Percentiles rank a stretch among this genome's conserved stretches.
phyloP scores from a whole-genome alignment of 257 asterid genomes.

The Capsicum baccatum region DNA sequence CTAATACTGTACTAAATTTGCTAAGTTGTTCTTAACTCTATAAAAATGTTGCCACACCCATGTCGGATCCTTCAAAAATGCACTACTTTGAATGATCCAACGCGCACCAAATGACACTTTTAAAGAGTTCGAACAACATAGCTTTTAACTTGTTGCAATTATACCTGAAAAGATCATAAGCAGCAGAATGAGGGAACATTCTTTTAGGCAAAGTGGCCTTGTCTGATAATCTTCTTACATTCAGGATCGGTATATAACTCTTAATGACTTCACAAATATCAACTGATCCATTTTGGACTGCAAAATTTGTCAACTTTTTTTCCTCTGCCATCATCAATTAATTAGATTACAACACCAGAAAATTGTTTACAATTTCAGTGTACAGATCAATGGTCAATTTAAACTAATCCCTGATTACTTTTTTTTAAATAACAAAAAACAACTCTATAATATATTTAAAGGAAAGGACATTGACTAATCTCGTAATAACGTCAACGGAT shows the following conservation, averaged over 20 bases:
- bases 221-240: slow-evolving; percentile 60
- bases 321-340: slow-evolving; percentile 24
- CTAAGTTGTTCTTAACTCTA: too few relatives aligned
- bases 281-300: slow-evolving; percentile 31
- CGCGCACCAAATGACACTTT: too few relatives aligned
- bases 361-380: background rate
- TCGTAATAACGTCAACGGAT: background rate
- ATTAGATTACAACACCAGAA: background rate
- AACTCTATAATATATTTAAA: too few relatives aligned
- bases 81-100: too few relatives aligned
- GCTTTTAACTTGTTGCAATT: too few relatives aligned
- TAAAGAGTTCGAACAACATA: too few relatives aligned
- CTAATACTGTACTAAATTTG: background rate
- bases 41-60: too few relatives aligned
- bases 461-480: background rate
- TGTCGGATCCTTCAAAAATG: too few relatives aligned
- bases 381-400: slow-evolving; percentile 2
- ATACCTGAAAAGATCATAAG: slow-evolving; percentile 69
- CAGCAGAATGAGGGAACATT: slow-evolving; percentile 61
- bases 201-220: slow-evolving; percentile 63
- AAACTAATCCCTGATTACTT: background rate
- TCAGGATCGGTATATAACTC: slow-evolving; percentile 42
- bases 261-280: slow-evolving; percentile 35
- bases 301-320: background rate
- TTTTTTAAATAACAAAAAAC: background rate